Evolutionary conservation across 1,284 basidiomycete genomes (phyloP).

Genomic region (Volvariella surrecta): DNA sequence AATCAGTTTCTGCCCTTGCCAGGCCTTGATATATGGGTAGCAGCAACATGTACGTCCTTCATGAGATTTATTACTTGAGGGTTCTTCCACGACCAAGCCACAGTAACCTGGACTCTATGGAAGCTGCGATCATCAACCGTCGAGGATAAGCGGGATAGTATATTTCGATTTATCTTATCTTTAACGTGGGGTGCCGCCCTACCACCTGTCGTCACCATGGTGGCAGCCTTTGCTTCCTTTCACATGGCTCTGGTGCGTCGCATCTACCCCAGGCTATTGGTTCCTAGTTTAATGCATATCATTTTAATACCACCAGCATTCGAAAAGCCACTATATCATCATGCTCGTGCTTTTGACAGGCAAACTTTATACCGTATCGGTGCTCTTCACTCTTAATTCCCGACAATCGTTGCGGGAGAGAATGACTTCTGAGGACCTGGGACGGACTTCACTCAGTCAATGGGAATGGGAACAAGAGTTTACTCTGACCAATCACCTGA

Average conservation of each 20-base stretch:
- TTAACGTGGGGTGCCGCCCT: conserved; percentile 42
- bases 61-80: background rate
- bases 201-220: conserved; percentile 34
- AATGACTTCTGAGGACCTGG: conserved; percentile 26
- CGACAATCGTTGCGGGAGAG: conserved; percentile 29
- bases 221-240: conserved; percentile 32
- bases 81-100: too few relatives aligned
- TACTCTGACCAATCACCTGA: too few relatives aligned
- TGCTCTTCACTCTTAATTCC: conserved; percentile 38
- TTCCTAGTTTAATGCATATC: background rate
- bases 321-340: conserved; percentile 31
- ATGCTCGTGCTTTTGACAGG: conserved; percentile 41
- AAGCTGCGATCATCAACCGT: too few relatives aligned
- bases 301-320: background rate
- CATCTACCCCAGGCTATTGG: background rate
- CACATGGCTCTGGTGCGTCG: conserved; percentile 27
- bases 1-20: too few relatives aligned
- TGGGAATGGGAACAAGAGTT: conserved; percentile 21
- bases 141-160: conserved; percentile 22
- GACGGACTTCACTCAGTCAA: conserved; percentile 27
- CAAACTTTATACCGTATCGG: conserved; percentile 40
- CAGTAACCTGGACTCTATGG: too few relatives aligned
- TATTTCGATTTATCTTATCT: conserved; percentile 29
- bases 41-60: conserved; percentile 28
- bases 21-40: conserved; percentile 33